Evolutionary conservation across 2,329 filamentous ascomycete species (phyloP).

Genomic region (Coniochaeta pulveracea): DNA sequence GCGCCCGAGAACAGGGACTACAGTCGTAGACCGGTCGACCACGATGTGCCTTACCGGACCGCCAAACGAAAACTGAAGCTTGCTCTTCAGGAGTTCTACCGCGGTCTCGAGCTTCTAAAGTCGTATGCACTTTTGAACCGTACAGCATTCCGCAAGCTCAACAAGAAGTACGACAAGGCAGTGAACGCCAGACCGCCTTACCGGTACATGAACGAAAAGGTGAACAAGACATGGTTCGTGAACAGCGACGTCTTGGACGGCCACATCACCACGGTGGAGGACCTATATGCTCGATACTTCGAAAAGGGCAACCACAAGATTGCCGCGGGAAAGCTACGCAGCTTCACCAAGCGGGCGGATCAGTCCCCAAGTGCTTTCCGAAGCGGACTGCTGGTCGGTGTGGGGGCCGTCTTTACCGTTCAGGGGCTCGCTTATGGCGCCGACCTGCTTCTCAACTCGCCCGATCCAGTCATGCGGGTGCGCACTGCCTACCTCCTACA

Average conservation of each 20-base stretch:
- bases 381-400: conserved; percentile 56
- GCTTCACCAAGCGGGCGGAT: conserved; percentile 48
- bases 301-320: conserved; percentile 89
- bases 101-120: conserved; percentile 82
- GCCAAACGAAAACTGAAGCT: conserved; percentile 89
- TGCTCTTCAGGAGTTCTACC: conserved; percentile 87
- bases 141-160: conserved; percentile 92
- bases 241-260: conserved; percentile 75
- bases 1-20: conserved; percentile 34
- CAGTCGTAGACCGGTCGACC: conserved; percentile 32
- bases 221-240: conserved; percentile 85
- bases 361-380: conserved; percentile 47
- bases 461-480: conserved; percentile 36
- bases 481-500: conserved; percentile 65
- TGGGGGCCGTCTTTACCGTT: conserved; percentile 52
- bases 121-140: conserved; percentile 83
- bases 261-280: conserved; percentile 72
- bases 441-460: conserved; percentile 36
- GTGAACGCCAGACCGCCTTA: conserved; percentile 66
- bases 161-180: conserved; percentile 97
- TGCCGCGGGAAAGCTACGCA: conserved; percentile 75
- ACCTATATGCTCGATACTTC: conserved; percentile 90
- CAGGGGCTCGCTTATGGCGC: conserved; percentile 53
- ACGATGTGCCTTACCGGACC: conserved; percentile 69
- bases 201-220: conserved; percentile 82